Evolutionary conservation across 768 basidiomycete genomes (phyloP).

Genomic region (Kwoniella sp.): DNA sequence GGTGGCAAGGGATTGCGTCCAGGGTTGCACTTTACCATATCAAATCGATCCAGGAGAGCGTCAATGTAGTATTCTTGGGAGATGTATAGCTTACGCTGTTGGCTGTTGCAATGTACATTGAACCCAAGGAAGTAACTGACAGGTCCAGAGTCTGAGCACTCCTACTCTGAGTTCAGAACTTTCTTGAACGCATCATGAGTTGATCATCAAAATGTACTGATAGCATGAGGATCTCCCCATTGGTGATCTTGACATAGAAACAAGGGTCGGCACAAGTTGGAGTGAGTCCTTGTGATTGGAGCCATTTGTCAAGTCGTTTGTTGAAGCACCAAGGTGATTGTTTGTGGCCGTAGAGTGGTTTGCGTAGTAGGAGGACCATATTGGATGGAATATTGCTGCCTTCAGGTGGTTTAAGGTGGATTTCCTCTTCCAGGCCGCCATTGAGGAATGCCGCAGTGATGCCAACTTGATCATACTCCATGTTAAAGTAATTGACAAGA

Average conservation of each 20-base stretch:
- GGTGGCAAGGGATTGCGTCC: not conserved
- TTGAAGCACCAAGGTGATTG: too few relatives aligned
- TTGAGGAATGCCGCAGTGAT: constrained; percentile 30
- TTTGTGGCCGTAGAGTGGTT: too few relatives aligned
- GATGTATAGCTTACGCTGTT: constrained; percentile 19
- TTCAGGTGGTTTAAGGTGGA: constrained; percentile 18
- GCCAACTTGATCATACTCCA: constrained; percentile 22
- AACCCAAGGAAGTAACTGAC: constrained; percentile 37
- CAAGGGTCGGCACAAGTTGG: constrained; percentile 11
- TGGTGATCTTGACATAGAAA: not conserved
- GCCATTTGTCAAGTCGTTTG: constrained; percentile 28
- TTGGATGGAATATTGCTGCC: too few relatives aligned
- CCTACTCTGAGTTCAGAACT: constrained; percentile 15
- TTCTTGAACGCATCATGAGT: constrained; percentile 12
- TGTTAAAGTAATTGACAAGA: constrained; percentile 15
- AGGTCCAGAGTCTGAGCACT: constrained; percentile 11
- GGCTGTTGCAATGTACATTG: constrained; percentile 45
- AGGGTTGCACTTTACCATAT: constrained; percentile 15
- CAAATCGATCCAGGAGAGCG: constrained; percentile 18
- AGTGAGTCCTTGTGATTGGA: constrained; percentile 16
- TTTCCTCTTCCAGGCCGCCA: constrained; percentile 14
- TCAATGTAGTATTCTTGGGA: constrained; percentile 23
- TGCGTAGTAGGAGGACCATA: too few relatives aligned
- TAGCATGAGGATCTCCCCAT: constrained; percentile 8
- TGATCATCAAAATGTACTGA: constrained; percentile 28